Base-by-base conservation (phyloP, 2,329 filamentous ascomycete species). In the Myriosclerotinia duriaeana region DNA sequence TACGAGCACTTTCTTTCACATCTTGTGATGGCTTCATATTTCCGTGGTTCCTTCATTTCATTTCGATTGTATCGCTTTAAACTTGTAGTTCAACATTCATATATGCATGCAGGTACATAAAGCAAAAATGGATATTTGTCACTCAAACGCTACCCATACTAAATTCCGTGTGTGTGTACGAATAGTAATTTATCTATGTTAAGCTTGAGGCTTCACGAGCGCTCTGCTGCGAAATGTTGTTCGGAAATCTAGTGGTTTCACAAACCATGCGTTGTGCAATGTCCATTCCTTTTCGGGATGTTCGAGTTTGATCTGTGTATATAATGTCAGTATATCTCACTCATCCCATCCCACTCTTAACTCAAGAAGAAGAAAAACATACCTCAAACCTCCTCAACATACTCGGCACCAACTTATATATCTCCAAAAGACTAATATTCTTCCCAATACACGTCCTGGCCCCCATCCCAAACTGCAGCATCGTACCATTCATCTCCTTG, bases 391-490 rank as follows among this genome's bases (percentile, higher is more conserved):
- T 80, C 74, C 87, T 79, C 76, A 91, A 75, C 73, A 91, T 73
- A 65, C 79, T 83, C 52, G 85, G 85, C 34, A 87, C 82, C 58
- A 88, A 73, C 79, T 88, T 88, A 76, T 88, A 87, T 66, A 88
- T 86, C 79, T 88, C 85, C 72, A 87, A 70, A 72, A 87, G 71
- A 68, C 83, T 85, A 58, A 88, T 87, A 68, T 88, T 88, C 81
- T 86, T 87, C 54, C 89, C 89, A 78, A 82, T 89, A 71, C 89
- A 92, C 1, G 89, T 91, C 72, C 89, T 79, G 14, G 85, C 84
- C 0, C 89, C 89, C 77, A 89, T 89, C 1, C 89, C 89, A 76
- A 92, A 92, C 71, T 91, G 88, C 75, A 90, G 81, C 87, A 90
- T 87, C n/a, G 81, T 82, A 0, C 84, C 85, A 71, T 87, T 87